Base-by-base conservation (phyloP, 805 yeast genomes). In the Kodamaea leandrae region DNA sequence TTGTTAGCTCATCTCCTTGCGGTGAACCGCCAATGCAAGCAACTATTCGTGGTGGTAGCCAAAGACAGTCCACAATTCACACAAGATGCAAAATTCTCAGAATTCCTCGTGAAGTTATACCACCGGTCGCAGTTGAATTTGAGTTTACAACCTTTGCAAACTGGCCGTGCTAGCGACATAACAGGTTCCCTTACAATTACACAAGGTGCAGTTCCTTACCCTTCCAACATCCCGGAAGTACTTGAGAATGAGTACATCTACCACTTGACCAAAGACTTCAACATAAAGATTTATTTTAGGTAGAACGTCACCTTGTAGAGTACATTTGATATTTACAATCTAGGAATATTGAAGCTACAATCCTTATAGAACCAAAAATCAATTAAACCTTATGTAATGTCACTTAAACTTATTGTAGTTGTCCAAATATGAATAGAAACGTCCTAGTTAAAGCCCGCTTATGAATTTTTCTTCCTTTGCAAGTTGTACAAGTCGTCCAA, bases 151-250 rank as follows among this genome's bases (percentile, higher is more conserved):
- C 89, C 95, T 1, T 63, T 88, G 44, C 69, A 76, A 3, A 86
- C 96, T 0, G 96, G 96, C 0, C 71, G 87, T 50, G 95, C 96
- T 0, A 77, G 76, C 33, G 96, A 88, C 55, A 76, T 86, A 2
- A 83, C 95, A 0, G 96, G 96, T 1, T 70, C 82, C 3, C 54
- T 88, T 29, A 68, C 76, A 0, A 70, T 88, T 0, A 61, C 81
- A 0, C 65, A 63, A 37, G 96, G 96, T 0, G 66, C 80, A 2
- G 44, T 68, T 2, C 61, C 71, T 3, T 47, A 49, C n/a, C 50
- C 52, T 3, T 27, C 26, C 4, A 32, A 53, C 0, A 49, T 50
- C 2, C 39, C 48, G 18, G 41, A 41, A 20, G 70, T 79, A 0
- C 48, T 57, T 2, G 91, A 85, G 53, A 78, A 71, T 47, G 87